Conservation (phyloP, 805 yeast genomes). For the Clavispora vitiphila region DNA sequence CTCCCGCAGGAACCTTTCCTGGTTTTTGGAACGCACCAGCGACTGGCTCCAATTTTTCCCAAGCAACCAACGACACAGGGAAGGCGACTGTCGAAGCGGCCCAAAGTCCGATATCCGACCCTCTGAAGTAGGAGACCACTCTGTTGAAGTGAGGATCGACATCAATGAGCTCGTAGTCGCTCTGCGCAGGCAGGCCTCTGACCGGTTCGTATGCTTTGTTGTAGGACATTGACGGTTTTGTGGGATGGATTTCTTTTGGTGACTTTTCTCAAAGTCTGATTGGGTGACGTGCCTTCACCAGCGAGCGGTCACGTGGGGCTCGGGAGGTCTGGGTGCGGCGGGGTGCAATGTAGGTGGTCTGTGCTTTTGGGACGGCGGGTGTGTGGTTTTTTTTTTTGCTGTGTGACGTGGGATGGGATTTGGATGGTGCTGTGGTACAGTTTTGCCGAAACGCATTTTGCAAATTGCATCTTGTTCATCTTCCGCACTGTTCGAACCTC, state of each 20-base stretch:
- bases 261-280: slow-evolving; percentile 31
- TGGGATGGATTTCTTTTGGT: neutral
- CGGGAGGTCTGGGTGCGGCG: too few relatives aligned
- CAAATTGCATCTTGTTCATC: too few relatives aligned
- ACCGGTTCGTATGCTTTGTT: slow-evolving; percentile 35
- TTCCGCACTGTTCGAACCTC: too few relatives aligned
- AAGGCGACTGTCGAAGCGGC: slow-evolving; percentile 38
- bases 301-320: slow-evolving; percentile 7
- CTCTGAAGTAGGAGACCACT: slow-evolving; percentile 69
- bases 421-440: too few relatives aligned
- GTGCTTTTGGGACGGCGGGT: too few relatives aligned
- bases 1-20: slow-evolving; percentile 49
- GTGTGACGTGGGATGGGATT: too few relatives aligned
- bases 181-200: slow-evolving; percentile 22
- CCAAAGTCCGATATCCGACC: slow-evolving; percentile 55
- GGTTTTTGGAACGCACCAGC: slow-evolving; percentile 40
- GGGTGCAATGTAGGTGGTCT: too few relatives aligned
- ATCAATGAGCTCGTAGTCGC: slow-evolving; percentile 55
- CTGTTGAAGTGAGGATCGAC: slow-evolving; percentile 71
- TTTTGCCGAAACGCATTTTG: too few relatives aligned
- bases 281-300: slow-evolving; percentile 18
- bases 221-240: slow-evolving; percentile 30
- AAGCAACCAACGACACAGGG: slow-evolving; percentile 36
- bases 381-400: too few relatives aligned
- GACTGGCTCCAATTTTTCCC: slow-evolving; percentile 41